These are phyloP conservation scores for Globisporangium barbulae DNA, from an alignment of 352 stramenopile genomes.

Conservation along the genomic window DNA sequence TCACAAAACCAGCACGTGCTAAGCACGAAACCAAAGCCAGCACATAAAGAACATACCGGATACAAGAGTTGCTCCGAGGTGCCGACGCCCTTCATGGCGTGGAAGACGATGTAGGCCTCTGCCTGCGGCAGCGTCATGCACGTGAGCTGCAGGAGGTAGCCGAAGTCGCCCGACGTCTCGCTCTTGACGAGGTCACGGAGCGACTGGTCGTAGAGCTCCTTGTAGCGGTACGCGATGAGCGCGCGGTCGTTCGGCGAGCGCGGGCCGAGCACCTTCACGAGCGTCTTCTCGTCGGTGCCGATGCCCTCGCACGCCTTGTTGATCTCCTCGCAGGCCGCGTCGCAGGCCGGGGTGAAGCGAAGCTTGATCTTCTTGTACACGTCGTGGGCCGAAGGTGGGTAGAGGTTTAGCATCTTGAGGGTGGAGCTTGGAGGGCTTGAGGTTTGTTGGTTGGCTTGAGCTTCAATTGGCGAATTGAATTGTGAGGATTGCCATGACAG, in stretches of 20 bases:
- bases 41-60: neutral
- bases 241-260: constrained; percentile 67
- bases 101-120: constrained; percentile 61
- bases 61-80: neutral
- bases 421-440: neutral
- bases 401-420: constrained; percentile 56
- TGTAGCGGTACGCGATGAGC: constrained; percentile 67
- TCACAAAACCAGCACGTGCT: too few species aligned
- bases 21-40: neutral
- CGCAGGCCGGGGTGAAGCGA: neutral
- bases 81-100: constrained; percentile 61
- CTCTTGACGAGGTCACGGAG: constrained; percentile 58
- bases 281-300: constrained; percentile 72
- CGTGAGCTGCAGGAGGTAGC: constrained; percentile 65
- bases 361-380: constrained; percentile 22
- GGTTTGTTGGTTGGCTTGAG: neutral
- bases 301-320: constrained; percentile 61
- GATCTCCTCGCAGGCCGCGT: constrained; percentile 57
- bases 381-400: constrained; percentile 54
- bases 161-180: constrained; percentile 76
- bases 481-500: neutral
- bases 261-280: constrained; percentile 63
- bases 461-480: neutral
- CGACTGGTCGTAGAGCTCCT: constrained; percentile 26
- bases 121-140: constrained; percentile 66